These are phyloP conservation scores for Epicoccum nigrum DNA, from an alignment of 2,329 filamentous ascomycete species.

Conservation along the genomic window DNA sequence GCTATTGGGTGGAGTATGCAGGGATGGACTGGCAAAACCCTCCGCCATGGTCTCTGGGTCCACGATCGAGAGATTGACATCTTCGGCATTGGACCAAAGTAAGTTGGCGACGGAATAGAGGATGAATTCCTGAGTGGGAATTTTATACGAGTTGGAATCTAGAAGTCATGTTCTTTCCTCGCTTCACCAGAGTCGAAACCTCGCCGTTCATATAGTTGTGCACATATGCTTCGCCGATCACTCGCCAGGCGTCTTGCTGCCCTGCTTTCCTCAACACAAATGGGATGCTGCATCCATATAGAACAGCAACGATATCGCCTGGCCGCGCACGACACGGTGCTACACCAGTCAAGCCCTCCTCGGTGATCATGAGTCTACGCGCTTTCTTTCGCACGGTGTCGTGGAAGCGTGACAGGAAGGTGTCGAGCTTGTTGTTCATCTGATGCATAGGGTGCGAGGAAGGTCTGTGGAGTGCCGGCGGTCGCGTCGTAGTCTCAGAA, in stretches of 20 bases:
- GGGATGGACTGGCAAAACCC: slow-evolving; percentile 7
- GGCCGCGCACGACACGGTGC: slow-evolving; percentile 34
- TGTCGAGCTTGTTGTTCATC: slow-evolving; percentile 26
- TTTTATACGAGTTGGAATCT: slow-evolving; percentile 24
- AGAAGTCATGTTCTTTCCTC: slow-evolving; percentile 13
- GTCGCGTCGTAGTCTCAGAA: not conserved
- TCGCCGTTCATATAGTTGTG: slow-evolving; percentile 41
- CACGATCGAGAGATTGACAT: slow-evolving; percentile 24
- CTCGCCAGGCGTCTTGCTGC: slow-evolving; percentile 27
- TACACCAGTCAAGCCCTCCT: slow-evolving; percentile 33
- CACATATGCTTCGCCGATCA: slow-evolving; percentile 39
- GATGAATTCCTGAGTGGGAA: too few relatives aligned
- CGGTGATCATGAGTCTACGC: slow-evolving; percentile 36
- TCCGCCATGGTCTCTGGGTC: slow-evolving; percentile 30
- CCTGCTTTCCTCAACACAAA: slow-evolving; percentile 34
- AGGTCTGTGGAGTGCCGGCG: slow-evolving; percentile 21
- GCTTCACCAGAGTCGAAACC: slow-evolving; percentile 19
- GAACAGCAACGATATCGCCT: slow-evolving; percentile 41
- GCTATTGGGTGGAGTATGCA: slow-evolving; percentile 24
- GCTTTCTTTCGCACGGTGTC: slow-evolving; percentile 40
- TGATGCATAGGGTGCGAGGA: slow-evolving; percentile 24
- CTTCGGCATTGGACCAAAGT: slow-evolving; percentile 29
- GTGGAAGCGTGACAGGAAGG: slow-evolving; percentile 37
- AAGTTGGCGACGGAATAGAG: too few relatives aligned
- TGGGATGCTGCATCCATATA: slow-evolving; percentile 47